These are phyloP conservation scores for Trametes versicolor DNA, from an alignment of 1,284 basidiomycete genomes.

Conservation along the genomic window DNA sequence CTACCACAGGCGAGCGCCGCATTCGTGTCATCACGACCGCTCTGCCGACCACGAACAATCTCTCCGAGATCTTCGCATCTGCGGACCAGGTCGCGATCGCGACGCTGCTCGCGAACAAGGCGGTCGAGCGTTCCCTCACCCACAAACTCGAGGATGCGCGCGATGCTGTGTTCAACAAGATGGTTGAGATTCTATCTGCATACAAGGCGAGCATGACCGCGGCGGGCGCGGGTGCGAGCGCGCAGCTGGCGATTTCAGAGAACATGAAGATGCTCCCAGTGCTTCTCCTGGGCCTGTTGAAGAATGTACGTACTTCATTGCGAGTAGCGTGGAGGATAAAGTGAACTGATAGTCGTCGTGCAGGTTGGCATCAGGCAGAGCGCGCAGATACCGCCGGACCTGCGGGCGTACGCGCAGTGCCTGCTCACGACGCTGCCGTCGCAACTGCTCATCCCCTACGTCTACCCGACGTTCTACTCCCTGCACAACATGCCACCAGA, in stretches of 20 bases:
- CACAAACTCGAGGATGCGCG: conserved; percentile 95
- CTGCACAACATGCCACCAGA: conserved; percentile 97
- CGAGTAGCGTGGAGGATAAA: not conserved
- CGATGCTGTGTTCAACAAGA: conserved; percentile 90
- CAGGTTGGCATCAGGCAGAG: conserved; percentile 95
- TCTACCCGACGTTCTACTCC: conserved; percentile 96
- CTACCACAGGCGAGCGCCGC: conserved; percentile 80
- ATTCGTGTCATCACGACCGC: conserved; percentile 96
- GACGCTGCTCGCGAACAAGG: conserved; percentile 94
- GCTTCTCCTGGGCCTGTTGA: conserved; percentile 89
- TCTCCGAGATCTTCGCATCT: conserved; percentile 95
- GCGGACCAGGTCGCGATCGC: conserved; percentile 95
- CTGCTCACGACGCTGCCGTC: conserved; percentile 92
- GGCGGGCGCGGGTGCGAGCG: conserved; percentile 90
- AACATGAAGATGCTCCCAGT: conserved; percentile 96
- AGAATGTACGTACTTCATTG: conserved; percentile 74
- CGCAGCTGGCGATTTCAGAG: conserved; percentile 92
- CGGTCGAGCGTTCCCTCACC: conserved; percentile 91
- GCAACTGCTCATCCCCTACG: conserved; percentile 92
- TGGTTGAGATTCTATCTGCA: conserved; percentile 90
- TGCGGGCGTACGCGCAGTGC: conserved; percentile 95
- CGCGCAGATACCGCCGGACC: conserved; percentile 95
- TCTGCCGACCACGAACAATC: conserved; percentile 91
- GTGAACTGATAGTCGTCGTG: not conserved
- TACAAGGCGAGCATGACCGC: conserved; percentile 99